phyloP scores from a whole-genome alignment of 2,329 filamentous ascomycete species.

The Aquanectria penicillioides region DNA sequence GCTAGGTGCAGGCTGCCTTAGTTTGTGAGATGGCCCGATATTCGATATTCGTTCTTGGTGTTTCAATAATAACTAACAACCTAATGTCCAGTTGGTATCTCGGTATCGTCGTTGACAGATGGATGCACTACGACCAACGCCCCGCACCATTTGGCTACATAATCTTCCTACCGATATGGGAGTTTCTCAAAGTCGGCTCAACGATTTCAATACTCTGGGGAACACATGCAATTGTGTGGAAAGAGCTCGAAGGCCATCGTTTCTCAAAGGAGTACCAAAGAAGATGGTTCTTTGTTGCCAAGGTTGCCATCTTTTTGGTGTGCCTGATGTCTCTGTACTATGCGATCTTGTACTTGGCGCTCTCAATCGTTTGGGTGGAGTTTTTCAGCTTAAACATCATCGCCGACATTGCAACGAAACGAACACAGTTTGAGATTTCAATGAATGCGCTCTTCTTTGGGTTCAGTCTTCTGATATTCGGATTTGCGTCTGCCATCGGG shows the following conservation, averaged over 20 bases:
- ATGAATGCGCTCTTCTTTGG: constrained; percentile 18
- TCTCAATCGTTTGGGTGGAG: constrained; percentile 21
- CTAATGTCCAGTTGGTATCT: constrained; percentile 21
- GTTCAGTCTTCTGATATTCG: constrained; percentile 16
- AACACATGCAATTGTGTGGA: constrained; percentile 22
- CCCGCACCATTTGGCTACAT: constrained; percentile 21
- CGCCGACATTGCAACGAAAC: constrained; percentile 17
- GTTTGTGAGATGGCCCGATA: constrained; percentile 8
- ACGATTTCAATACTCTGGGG: constrained; percentile 23
- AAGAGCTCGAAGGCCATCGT: background rate
- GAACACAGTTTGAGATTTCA: constrained; percentile 22
- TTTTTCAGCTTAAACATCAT: constrained; percentile 24
- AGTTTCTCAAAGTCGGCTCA: constrained; percentile 21
- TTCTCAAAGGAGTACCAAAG: background rate
- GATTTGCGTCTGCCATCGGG: constrained; percentile 9
- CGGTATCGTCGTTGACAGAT: constrained; percentile 18
- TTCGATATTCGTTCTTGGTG: too few species aligned
- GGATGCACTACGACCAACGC: constrained; percentile 16
- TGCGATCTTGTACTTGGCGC: constrained; percentile 13
- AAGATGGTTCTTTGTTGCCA: constrained; percentile 14
- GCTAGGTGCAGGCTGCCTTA: constrained; percentile 8
- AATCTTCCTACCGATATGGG: constrained; percentile 19
- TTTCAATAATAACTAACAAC: background rate
- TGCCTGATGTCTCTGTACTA: constrained; percentile 24
- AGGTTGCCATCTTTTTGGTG: constrained; percentile 15